These are phyloP conservation scores for Aphanomyces euteiches DNA, from an alignment of 352 stramenopile genomes.

Conservation along the genomic window DNA sequence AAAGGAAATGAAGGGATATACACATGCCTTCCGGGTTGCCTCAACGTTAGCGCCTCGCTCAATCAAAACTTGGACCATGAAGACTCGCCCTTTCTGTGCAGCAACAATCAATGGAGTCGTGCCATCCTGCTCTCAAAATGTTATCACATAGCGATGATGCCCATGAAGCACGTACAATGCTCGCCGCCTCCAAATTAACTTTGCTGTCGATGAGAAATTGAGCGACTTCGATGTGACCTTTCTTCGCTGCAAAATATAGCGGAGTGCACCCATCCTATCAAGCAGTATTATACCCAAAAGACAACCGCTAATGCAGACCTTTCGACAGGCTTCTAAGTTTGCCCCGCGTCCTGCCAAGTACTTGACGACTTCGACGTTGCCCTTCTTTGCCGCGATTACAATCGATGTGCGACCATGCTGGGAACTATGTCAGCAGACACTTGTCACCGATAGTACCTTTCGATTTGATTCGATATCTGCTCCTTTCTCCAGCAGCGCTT, in stretches of 20 bases:
- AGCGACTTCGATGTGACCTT: slow-evolving; percentile 28
- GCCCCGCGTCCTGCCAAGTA: slow-evolving; percentile 22
- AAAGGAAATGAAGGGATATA: neutral
- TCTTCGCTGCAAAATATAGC: slow-evolving; percentile 29
- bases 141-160: neutral
- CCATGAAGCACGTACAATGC: slow-evolving; percentile 18
- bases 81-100: slow-evolving; percentile 14
- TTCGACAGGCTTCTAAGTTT: slow-evolving; percentile 28
- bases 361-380: slow-evolving; percentile 27
- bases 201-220: slow-evolving; percentile 30
- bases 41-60: slow-evolving; percentile 28
- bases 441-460: neutral
- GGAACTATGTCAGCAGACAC: neutral
- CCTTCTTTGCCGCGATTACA: slow-evolving; percentile 27
- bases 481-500: slow-evolving; percentile 15
- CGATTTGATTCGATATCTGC: slow-evolving; percentile 27
- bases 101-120: slow-evolving; percentile 26
- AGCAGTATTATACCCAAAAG: neutral
- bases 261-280: slow-evolving; percentile 24
- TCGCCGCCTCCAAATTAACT: slow-evolving; percentile 24
- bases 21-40: slow-evolving; percentile 8
- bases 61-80: slow-evolving; percentile 25
- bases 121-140: slow-evolving; percentile 13
- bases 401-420: slow-evolving; percentile 18
- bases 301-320: slow-evolving; percentile 1